Evolutionary conservation across 768 basidiomycete genomes (phyloP).

Genomic region (Termitomyces sp.): DNA sequence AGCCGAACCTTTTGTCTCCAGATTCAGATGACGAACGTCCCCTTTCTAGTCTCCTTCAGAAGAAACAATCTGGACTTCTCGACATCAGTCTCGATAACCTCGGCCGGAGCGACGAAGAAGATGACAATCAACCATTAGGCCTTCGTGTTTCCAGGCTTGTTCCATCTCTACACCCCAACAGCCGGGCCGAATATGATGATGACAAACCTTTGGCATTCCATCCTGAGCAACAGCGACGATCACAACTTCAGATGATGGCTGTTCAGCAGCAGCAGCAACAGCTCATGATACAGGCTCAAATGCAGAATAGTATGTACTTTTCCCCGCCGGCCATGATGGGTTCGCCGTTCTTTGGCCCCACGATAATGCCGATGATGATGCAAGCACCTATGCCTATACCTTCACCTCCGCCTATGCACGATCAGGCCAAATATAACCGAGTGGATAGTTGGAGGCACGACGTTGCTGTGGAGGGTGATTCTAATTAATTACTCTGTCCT

Average conservation of each 20-base stretch:
- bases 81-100: constrained; percentile 38
- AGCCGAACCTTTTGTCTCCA: constrained; percentile 26
- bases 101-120: constrained; percentile 44
- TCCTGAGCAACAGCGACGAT: constrained; percentile 76
- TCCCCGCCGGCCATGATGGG: constrained; percentile 63
- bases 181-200: constrained; percentile 53
- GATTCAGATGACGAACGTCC: constrained; percentile 76
- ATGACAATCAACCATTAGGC: constrained; percentile 72
- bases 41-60: constrained; percentile 55
- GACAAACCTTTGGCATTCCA: constrained; percentile 69
- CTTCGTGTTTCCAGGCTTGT: constrained; percentile 55
- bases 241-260: constrained; percentile 58
- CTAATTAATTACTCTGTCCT: background rate
- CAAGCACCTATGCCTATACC: constrained; percentile 42
- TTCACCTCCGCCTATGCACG: constrained; percentile 62
- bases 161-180: constrained; percentile 19
- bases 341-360: constrained; percentile 63
- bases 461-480: constrained; percentile 68
- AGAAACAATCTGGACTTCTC: constrained; percentile 39
- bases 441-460: constrained; percentile 83
- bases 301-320: constrained; percentile 76
- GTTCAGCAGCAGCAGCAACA: constrained; percentile 52
- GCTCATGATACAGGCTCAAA: constrained; percentile 74
- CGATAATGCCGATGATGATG: constrained; percentile 48
- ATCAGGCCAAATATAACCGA: constrained; percentile 61